Percentiles rank a stretch among this genome's conserved stretches.
Evolutionary conservation across 140 eudicot genomes (phyloP).

Genomic region (Bidens hawaiensis): DNA sequence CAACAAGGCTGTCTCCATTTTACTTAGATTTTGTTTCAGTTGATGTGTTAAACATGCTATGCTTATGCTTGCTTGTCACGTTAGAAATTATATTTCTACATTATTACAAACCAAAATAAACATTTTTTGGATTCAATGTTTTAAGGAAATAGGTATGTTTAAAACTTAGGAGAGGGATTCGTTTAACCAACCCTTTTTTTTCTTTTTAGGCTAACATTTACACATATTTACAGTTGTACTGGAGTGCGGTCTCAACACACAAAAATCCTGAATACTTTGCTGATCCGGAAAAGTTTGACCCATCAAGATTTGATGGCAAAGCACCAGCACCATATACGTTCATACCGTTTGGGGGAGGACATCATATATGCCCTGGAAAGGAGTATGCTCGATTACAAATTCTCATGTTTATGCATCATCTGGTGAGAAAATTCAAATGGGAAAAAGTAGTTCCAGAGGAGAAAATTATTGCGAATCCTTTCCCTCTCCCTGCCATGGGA

Average conservation of each 20-base stretch:
- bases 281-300: conserved; percentile 26
- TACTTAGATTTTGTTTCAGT: no score
- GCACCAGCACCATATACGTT: conserved; percentile 29
- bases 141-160: no score
- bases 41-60: no score
- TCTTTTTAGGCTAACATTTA: not conserved
- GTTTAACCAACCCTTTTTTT: no score
- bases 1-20: no score
- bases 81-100: no score
- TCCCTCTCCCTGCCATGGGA: conserved; percentile 10
- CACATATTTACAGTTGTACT: conserved; percentile 7
- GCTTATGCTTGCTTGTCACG: no score
- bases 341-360: conserved; percentile 33
- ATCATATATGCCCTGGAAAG: no score
- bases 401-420: conserved; percentile 24
- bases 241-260: conserved; percentile 25
- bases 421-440: conserved; percentile 13
- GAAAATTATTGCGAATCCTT: conserved; percentile 3
- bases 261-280: conserved; percentile 23
- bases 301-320: conserved; percentile 26
- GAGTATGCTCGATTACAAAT: conserved; percentile 24
- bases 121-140: no score
- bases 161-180: no score
- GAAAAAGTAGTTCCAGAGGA: conserved; percentile 24
- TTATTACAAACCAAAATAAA: no score